Base-by-base conservation (phyloP, 768 basidiomycete genomes). In the Plicaturopsis crispa region DNA sequence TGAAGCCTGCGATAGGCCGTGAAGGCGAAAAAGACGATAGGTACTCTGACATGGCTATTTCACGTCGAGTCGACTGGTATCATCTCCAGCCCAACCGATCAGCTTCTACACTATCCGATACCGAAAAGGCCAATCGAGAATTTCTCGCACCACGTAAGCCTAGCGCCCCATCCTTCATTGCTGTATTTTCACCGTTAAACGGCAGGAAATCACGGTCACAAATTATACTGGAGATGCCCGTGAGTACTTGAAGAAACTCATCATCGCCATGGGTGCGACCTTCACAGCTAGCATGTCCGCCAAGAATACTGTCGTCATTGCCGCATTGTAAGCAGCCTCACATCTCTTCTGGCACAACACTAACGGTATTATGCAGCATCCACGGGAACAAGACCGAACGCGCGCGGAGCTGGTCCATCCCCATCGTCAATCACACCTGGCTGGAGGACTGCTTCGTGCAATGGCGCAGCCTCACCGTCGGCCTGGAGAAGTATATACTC, bases 351-450 rank as follows among this genome's bases (percentile, higher is more conserved):
- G 19, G 17, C 16, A 19, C 8, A 12, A 26, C 17, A 34, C 13
- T 32, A 2, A 50, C 47, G 16, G 47, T 47, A 32, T 34, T 30
- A 8, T 31, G 8, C 40, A 73, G 72, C 35, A 53, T 61, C 22
- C 56, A 60, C 2, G 70, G 71, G 17, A 66, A 57, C 2, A 96
- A 96, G 60, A 79, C 84, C 0, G 60, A 62, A 5, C 85, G 84
- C 50, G 88, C 90, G 0, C 63, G 67, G 6, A 63, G 75, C 0
- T 94, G 92, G 92, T 75, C 74, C 0, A 84, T 93, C 44, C 82
- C 89, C 0, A 67, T 92, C 41, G 83, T 93, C 8, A 94, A 91
- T 48, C 92, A 97, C 48, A 70, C 72, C 0, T 96, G 90, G 89
- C 67, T 96, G 3, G 92, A 96, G 52, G 88, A 92, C 44, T 93